Evolutionary conservation across 129 eudicot species (phyloP).

Genomic region (Artemisia annua): DNA sequence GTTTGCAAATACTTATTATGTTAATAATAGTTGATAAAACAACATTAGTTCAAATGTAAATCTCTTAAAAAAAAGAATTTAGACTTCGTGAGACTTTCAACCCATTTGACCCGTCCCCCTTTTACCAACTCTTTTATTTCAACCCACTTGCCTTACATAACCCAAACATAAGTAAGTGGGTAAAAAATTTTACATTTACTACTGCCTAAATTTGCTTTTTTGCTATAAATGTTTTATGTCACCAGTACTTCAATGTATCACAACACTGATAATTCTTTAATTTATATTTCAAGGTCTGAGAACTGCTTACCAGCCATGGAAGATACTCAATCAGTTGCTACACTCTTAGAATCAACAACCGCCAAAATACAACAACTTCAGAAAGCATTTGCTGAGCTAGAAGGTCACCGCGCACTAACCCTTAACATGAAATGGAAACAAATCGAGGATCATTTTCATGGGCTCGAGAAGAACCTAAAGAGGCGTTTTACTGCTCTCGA

Average conservation of each 20-base stretch:
- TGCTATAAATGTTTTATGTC: no score
- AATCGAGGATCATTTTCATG: slow-evolving; percentile 82
- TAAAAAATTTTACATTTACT: not conserved
- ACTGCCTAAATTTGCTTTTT: no score
- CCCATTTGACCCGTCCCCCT: no score
- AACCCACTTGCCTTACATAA: not conserved
- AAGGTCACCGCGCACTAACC: slow-evolving; percentile 74
- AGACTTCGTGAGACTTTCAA: no score
- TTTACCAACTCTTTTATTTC: no score
- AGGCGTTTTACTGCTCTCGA: slow-evolving; percentile 75
- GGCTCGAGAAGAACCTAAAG: slow-evolving; percentile 80
- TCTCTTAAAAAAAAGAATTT: no score
- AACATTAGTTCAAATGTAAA: no score
- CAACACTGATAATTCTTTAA: no score
- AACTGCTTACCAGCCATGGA: slow-evolving; percentile 53
- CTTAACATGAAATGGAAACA: slow-evolving; percentile 84
- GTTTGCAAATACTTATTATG: no score
- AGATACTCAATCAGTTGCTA: slow-evolving; percentile 57
- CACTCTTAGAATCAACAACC: slow-evolving; percentile 62
- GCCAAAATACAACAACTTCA: slow-evolving; percentile 81
- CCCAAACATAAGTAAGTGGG: no score
- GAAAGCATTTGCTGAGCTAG: slow-evolving; percentile 89
- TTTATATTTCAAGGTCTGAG: not conserved
- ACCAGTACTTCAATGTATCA: no score
- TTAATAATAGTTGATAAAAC: no score